Percentiles rank a stretch among this genome's conserved stretches.
Conservation (phyloP, 2,329 filamentous ascomycete genomes). For the Zasmidium cellare region DNA sequence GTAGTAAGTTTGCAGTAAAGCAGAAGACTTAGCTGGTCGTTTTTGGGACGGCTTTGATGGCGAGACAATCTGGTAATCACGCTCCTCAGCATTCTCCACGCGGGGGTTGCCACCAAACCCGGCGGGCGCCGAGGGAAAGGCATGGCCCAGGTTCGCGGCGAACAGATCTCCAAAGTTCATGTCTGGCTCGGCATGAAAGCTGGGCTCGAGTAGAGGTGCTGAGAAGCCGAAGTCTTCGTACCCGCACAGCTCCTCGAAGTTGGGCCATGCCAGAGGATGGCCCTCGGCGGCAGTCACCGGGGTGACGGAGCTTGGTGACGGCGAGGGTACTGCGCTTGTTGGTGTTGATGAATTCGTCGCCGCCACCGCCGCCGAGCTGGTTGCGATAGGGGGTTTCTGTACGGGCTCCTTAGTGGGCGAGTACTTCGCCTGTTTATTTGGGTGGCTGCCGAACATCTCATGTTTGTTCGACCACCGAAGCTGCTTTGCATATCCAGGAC, state of each 20-base stretch:
- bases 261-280: slow-evolving; percentile 1
- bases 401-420: slow-evolving; percentile 15
- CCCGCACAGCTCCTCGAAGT: slow-evolving; percentile 7
- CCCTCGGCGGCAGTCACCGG: neutral
- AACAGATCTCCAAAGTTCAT: neutral
- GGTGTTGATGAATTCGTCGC: neutral
- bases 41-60: neutral
- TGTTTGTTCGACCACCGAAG: slow-evolving; percentile 52
- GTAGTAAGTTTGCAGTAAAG: slow-evolving; percentile 25
- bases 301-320: neutral
- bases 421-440: neutral
- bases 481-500: slow-evolving; percentile 49
- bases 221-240: slow-evolving; percentile 8
- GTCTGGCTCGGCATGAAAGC: neutral
- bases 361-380: neutral
- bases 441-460: slow-evolving; percentile 42
- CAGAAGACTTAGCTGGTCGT: neutral
- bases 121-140: neutral
- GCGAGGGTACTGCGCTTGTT: neutral
- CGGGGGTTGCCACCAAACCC: neutral
- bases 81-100: neutral
- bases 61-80: neutral
- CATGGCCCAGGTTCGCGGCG: neutral
- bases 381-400: neutral
- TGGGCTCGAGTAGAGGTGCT: neutral